These are phyloP conservation scores for Gossypium trilobum DNA, from an alignment of 441 rosid species.

Conservation along the genomic window DNA sequence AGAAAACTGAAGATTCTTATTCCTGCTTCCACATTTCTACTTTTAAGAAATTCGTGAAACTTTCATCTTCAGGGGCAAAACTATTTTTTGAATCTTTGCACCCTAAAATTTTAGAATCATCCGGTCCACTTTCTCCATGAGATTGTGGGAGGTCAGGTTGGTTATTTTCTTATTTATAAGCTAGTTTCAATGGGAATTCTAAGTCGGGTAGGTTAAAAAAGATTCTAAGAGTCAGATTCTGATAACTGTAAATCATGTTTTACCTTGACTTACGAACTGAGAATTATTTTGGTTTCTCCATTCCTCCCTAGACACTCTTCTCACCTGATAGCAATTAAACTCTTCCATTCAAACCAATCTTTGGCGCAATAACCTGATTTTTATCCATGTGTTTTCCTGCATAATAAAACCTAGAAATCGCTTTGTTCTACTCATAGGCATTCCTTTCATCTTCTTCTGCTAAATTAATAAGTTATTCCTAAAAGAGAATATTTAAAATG, in stretches of 20 bases:
- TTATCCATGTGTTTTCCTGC: not conserved
- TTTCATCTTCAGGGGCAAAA: not conserved
- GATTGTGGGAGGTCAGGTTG: not conserved
- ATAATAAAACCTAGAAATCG: not conserved
- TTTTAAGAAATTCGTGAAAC: not conserved
- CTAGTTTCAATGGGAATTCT: not conserved
- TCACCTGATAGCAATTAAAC: not conserved
- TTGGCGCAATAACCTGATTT: not conserved
- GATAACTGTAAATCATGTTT: not conserved
- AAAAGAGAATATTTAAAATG: not conserved
- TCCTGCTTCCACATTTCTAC: not conserved
- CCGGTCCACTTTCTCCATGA: not conserved
- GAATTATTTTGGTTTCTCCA: not conserved
- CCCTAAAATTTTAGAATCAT: not conserved
- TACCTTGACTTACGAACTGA: not conserved
- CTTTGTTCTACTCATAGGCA: not conserved
- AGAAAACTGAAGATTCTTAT: not conserved
- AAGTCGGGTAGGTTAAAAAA: not conserved
- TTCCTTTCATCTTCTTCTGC: not conserved
- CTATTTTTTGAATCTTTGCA: not conserved
- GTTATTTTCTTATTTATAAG: not conserved
- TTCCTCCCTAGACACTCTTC: not conserved
- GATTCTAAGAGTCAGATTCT: not conserved
- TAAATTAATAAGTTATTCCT: constrained; percentile 3
- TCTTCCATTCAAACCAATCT: not conserved